Conservation (phyloP, 768 basidiomycete species). For the Nevesoporus exiguus region DNA sequence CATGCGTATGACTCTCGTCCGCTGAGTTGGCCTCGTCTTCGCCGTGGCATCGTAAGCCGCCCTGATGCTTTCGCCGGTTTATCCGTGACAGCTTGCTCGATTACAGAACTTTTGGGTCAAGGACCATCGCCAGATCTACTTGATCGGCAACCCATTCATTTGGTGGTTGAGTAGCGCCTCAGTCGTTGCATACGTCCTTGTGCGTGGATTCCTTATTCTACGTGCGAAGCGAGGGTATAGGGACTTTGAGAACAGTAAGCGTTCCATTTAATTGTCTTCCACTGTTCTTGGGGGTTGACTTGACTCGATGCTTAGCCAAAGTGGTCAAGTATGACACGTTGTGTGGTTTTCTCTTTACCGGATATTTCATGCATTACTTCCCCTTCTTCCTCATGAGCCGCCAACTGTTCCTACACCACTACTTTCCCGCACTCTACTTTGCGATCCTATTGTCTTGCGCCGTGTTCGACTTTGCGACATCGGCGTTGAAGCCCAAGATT, state of each 20-base stretch:
- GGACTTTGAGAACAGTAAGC: constrained; percentile 89
- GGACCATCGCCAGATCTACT: constrained; percentile 92
- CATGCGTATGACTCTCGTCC: constrained; percentile 97
- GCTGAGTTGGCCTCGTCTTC: constrained; percentile 82
- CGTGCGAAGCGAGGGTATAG: constrained; percentile 87
- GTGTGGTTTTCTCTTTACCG: constrained; percentile 88
- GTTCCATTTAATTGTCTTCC: neutral
- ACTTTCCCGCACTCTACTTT: constrained; percentile 95
- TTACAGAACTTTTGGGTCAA: constrained; percentile 96
- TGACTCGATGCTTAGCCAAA: constrained; percentile 67
- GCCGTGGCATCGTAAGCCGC: constrained; percentile 83
- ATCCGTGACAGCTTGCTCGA: constrained; percentile 3
- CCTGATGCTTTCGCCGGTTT: neutral
- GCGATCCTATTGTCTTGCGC: constrained; percentile 74
- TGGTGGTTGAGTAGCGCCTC: constrained; percentile 86
- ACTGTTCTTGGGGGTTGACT: neutral
- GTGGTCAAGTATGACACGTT: constrained; percentile 89
- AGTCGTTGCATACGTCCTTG: constrained; percentile 59
- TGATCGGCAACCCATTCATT: constrained; percentile 89
- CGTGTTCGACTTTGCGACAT: constrained; percentile 84
- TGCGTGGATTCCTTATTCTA: constrained; percentile 79
- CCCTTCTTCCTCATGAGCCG: constrained; percentile 98
- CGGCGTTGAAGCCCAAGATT: constrained; percentile 68
- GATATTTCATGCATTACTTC: constrained; percentile 91
- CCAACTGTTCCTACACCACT: constrained; percentile 97